phyloP scores from a whole-genome alignment of 75 land plant species.

The Ceratopteris richardii region DNA sequence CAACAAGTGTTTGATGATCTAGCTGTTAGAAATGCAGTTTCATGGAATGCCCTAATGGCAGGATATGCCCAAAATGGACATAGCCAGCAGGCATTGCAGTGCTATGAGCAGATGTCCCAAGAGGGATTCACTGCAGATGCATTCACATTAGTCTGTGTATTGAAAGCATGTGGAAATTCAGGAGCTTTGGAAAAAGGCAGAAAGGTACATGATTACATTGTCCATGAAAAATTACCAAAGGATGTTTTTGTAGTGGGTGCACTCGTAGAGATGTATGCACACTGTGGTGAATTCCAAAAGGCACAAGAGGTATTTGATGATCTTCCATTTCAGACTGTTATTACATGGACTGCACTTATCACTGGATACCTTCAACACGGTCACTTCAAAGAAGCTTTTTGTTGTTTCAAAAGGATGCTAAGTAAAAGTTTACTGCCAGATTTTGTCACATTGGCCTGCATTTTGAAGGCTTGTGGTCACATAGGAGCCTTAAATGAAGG shows the following conservation, averaged over 20 bases:
- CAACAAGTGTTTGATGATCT: neutral
- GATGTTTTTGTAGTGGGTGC: conserved; percentile 17
- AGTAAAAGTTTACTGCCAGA: neutral
- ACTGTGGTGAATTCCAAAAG: neutral
- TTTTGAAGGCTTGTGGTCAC: neutral
- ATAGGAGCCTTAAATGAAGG: conserved; percentile 6
- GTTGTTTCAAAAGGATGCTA: conserved; percentile 1
- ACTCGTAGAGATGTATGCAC: conserved; percentile 7
- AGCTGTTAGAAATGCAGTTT: neutral
- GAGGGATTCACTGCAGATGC: neutral
- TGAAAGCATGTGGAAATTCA: conserved; percentile 12
- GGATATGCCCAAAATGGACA: neutral
- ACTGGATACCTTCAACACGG: neutral
- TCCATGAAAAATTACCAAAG: conserved; percentile 4
- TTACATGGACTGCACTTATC: conserved; percentile 28
- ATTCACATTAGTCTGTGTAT: conserved; percentile 3
- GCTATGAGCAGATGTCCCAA: neutral
- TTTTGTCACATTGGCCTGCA: neutral
- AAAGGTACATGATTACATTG: conserved; percentile 13
- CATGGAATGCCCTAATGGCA: neutral
- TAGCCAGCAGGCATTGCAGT: neutral
- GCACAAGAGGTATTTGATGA: conserved; percentile 2
- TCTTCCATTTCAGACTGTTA: conserved; percentile 12
- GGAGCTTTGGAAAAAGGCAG: conserved; percentile 11
- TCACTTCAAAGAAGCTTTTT: neutral